Conservation (phyloP, 495 filamentous ascomycete genomes). For the Apiosordaria backusii region DNA sequence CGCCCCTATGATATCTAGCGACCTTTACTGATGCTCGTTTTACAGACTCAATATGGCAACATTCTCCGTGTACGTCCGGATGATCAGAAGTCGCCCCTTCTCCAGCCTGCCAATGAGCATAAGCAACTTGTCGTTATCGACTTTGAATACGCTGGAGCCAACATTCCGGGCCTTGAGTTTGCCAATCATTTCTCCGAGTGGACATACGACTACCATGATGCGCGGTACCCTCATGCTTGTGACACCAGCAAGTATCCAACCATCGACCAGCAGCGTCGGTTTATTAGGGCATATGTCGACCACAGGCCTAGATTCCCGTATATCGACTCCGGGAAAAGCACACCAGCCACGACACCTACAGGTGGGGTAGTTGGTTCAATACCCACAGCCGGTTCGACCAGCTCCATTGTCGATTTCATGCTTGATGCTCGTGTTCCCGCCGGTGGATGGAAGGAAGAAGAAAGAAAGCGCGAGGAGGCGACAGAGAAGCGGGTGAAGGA, state of each 20-base stretch:
- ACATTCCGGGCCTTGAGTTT: constrained; percentile 83
- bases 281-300: constrained; percentile 80
- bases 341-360: constrained; percentile 52
- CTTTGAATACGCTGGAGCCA: constrained; percentile 96
- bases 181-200: constrained; percentile 99
- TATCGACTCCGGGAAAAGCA: constrained; percentile 13
- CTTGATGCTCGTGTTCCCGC: constrained; percentile 64
- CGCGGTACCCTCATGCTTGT: constrained; percentile 59
- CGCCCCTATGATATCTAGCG: not conserved
- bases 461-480: constrained; percentile 55
- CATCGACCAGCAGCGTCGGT: constrained; percentile 73
- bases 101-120: constrained; percentile 85
- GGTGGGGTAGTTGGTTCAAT: constrained; percentile 30
- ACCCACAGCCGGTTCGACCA: constrained; percentile 30
- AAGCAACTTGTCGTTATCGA: constrained; percentile 96
- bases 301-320: constrained; percentile 60
- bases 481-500: constrained; percentile 60
- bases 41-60: constrained; percentile 95
- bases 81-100: constrained; percentile 76
- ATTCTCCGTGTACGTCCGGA: constrained; percentile 84
- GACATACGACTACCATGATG: constrained; percentile 95
- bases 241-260: constrained; percentile 70
- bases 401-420: constrained; percentile 60
- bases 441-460: constrained; percentile 55
- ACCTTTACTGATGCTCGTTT: constrained; percentile 9